Evolutionary conservation across 495 filamentous ascomycete genomes (phyloP).

Genomic region (Cryomyces minteri): DNA sequence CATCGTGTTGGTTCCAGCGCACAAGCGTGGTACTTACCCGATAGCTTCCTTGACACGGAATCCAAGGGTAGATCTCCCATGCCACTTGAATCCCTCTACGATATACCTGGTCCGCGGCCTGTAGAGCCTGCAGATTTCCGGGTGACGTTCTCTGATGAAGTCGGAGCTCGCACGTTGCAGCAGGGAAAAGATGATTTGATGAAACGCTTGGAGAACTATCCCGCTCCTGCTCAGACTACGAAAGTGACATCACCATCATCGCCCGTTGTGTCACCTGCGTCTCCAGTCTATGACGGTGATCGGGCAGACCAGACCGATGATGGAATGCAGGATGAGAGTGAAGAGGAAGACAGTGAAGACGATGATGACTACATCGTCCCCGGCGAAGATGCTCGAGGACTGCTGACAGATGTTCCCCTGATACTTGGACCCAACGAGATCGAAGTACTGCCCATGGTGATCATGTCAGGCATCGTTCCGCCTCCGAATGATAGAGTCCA

Average conservation of each 20-base stretch:
- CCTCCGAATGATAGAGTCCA: constrained; percentile 23
- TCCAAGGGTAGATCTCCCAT: no score
- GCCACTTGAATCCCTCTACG: no score
- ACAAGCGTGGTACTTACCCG: no score
- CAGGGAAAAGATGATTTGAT: constrained; percentile 21
- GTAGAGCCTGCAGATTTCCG: constrained; percentile 10
- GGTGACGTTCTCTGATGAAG: constrained; percentile 16
- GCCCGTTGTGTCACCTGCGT: constrained; percentile 6
- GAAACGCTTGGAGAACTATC: constrained; percentile 18
- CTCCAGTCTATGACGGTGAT: constrained; percentile 7
- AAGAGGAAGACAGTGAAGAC: constrained; percentile 55
- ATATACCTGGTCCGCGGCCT: no score
- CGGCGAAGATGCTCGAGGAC: constrained; percentile 53
- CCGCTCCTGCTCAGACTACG: constrained; percentile 1
- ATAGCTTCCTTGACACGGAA: no score
- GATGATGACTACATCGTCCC: constrained; percentile 67
- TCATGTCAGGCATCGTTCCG: constrained; percentile 67
- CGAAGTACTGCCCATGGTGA: constrained; percentile 84
- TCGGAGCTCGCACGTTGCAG: constrained; percentile 18
- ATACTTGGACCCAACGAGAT: constrained; percentile 87
- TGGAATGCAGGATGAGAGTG: constrained; percentile 35
- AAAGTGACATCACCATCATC: not conserved
- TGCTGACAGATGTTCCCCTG: constrained; percentile 85
- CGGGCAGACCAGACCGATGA: constrained; percentile 25
- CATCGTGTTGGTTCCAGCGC: no score